These are phyloP conservation scores for Lyophyllum semitale DNA, from an alignment of 768 basidiomycete genomes.

Conservation along the genomic window DNA sequence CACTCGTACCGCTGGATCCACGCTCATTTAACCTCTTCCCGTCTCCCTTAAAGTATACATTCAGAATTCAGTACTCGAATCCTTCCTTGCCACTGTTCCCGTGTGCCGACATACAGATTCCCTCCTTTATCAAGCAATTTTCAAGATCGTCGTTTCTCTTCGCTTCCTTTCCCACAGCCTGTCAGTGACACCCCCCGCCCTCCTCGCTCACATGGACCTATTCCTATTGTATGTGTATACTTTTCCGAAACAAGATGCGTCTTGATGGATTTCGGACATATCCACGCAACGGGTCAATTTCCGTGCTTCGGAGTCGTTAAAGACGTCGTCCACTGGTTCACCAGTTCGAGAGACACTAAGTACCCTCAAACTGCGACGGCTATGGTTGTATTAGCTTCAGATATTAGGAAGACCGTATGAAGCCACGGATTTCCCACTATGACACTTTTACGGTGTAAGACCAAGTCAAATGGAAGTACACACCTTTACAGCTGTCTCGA, in stretches of 20 bases:
- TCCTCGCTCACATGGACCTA: not conserved
- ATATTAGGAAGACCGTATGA: too few relatives aligned
- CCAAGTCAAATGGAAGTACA: too few relatives aligned
- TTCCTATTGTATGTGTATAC: not conserved
- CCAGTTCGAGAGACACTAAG: too few relatives aligned
- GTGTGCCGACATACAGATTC: not conserved
- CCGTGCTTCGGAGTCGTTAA: not conserved
- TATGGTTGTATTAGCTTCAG: too few relatives aligned
- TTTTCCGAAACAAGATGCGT: not conserved
- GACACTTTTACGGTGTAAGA: too few relatives aligned
- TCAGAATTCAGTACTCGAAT: too few relatives aligned
- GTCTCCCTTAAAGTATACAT: not conserved
- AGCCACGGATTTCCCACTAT: too few relatives aligned
- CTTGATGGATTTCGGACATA: not conserved
- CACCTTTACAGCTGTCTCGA: too few relatives aligned
- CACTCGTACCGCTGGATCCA: not conserved
- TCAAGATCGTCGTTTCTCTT: not conserved
- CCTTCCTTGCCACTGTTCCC: not conserved
- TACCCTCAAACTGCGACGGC: too few relatives aligned
- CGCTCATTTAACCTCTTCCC: not conserved
- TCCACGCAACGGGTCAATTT: not conserved
- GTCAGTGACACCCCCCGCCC: not conserved
- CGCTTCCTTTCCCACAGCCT: conserved; percentile 7
- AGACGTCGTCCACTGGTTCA: too few relatives aligned
- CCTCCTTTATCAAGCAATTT: not conserved